These are phyloP conservation scores for Lentinula detonsa DNA, from an alignment of 768 basidiomycete genomes.

Conservation along the genomic window DNA sequence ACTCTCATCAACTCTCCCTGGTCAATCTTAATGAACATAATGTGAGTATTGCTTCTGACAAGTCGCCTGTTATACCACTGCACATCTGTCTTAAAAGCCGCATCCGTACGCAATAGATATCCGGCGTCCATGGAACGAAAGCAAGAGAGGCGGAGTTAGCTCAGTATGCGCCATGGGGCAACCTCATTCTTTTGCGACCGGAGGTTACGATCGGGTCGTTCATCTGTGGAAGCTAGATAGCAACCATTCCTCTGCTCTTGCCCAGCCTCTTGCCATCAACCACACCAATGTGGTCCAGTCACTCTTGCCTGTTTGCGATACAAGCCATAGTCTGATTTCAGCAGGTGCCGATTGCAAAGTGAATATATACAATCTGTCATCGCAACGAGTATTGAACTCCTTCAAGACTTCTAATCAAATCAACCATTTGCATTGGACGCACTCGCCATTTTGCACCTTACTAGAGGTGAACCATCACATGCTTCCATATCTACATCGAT, in stretches of 20 bases:
- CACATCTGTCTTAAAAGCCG: neutral
- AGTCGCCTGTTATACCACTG: neutral
- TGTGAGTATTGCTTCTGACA: neutral
- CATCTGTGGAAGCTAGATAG: conserved; percentile 39
- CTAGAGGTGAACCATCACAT: conserved; percentile 30
- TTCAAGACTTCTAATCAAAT: conserved; percentile 36
- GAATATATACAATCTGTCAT: conserved; percentile 39
- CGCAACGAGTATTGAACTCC: conserved; percentile 34
- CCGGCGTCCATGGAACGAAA: conserved; percentile 22
- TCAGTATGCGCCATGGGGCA: conserved; percentile 35
- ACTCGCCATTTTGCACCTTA: conserved; percentile 32
- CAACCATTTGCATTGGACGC: conserved; percentile 33
- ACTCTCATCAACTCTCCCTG: conserved; percentile 1
- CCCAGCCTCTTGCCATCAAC: conserved; percentile 28
- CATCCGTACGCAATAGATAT: neutral
- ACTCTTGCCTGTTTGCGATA: conserved; percentile 35
- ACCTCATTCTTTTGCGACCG: conserved; percentile 38
- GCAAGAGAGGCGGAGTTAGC: conserved; percentile 36
- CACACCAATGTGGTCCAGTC: conserved; percentile 39
- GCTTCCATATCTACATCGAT: neutral
- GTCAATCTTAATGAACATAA: neutral
- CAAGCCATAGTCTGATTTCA: conserved; percentile 39
- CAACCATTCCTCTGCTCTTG: conserved; percentile 24
- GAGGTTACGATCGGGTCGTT: conserved; percentile 42
- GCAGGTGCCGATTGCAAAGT: conserved; percentile 44